A percentile compares a stretch with the other conserved stretches of the same genome.
phyloP scores from a whole-genome alignment of 768 basidiomycete genomes.

The Candolleomyces aberdarensis region DNA sequence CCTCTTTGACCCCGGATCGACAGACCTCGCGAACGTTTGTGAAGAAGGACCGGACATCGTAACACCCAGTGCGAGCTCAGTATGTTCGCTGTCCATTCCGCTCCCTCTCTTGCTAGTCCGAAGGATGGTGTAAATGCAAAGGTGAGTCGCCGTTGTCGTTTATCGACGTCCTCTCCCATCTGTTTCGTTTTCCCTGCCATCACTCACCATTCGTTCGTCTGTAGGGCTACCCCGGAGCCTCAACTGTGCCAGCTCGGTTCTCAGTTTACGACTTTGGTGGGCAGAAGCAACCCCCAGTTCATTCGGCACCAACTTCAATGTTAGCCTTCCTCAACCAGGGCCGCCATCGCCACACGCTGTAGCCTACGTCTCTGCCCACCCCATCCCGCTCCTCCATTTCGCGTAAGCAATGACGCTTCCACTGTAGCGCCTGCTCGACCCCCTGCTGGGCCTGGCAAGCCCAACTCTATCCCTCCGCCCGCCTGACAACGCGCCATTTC shows the following conservation, averaged over 20 bases:
- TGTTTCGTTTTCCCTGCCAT: background rate
- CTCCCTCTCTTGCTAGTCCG: conserved; percentile 20
- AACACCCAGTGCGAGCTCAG: conserved; percentile 5
- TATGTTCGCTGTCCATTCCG: conserved; percentile 30
- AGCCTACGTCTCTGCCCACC: background rate
- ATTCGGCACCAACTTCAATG: too few relatives aligned
- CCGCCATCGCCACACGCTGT: too few relatives aligned
- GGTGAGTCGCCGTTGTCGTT: conserved; percentile 21
- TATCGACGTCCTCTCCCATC: too few relatives aligned
- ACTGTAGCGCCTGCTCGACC: background rate
- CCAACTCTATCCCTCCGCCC: background rate
- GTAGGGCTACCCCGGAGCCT: conserved; percentile 9
- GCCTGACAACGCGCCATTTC: background rate
- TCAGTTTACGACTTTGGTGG: conserved; percentile 22
- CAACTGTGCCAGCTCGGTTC: conserved; percentile 23
- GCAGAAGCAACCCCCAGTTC: conserved; percentile 18
- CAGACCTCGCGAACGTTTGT: too few relatives aligned
- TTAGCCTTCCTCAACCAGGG: too few relatives aligned
- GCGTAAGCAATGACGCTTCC: background rate
- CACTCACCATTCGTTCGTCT: background rate
- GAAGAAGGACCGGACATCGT: too few relatives aligned
- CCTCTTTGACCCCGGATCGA: too few relatives aligned
- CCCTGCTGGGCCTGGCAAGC: conserved; percentile 13
- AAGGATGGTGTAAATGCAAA: conserved; percentile 23
- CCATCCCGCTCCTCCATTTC: conserved; percentile 13